Evolutionary conservation across 345 rosid genomes (phyloP), one percentile per base, ranked within the genome.

Genomic region (Melastoma malabathricum): DNA sequence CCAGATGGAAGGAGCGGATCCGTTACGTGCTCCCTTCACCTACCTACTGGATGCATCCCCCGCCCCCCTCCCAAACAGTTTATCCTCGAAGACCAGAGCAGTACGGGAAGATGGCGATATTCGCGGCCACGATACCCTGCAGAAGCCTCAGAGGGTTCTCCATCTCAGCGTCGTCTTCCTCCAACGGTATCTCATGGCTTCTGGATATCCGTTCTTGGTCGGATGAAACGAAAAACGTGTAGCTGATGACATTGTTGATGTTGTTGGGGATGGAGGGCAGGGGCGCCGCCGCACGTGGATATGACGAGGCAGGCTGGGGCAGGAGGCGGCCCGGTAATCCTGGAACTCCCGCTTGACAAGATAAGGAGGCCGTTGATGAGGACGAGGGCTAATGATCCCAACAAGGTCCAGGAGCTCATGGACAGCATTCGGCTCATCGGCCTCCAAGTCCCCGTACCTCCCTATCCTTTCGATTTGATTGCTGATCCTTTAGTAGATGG

Each of bases 291-390:
- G 17, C 46, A n/a, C 10, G 29, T 18, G 13, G 22, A 18, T 27
- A 5, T 1, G 41, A 31, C 52, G n/a, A 52, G 58, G 23, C 64
- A 47, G 25, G 61, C 12, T 7, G 56, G 66, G 31, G 66, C 59
- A 46, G 72, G 61, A 9, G 59, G 59, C 6, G 89, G 97, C 5
- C 95, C 97, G 14, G 56, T 66, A 75, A 63, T 83, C 9, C 46
- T 81, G 68, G 94, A 83, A 68, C 68, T 89, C 50, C 88, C 94
- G 3, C 51, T 85, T 55, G 84, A 78, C 44, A 77, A 83, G 71
- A 89, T 89, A 48, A 68, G 78, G 54, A 83, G 97, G 57, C 97
- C 95, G 13, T 62, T 89, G 46, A 73, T 86, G 90, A 58, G 88
- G 25, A 89, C 95, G 8, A 83, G 92, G 72, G 70, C 90, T 25